phyloP scores from a whole-genome alignment of 202 grass and related monocot species.

The Setaria viridis region DNA sequence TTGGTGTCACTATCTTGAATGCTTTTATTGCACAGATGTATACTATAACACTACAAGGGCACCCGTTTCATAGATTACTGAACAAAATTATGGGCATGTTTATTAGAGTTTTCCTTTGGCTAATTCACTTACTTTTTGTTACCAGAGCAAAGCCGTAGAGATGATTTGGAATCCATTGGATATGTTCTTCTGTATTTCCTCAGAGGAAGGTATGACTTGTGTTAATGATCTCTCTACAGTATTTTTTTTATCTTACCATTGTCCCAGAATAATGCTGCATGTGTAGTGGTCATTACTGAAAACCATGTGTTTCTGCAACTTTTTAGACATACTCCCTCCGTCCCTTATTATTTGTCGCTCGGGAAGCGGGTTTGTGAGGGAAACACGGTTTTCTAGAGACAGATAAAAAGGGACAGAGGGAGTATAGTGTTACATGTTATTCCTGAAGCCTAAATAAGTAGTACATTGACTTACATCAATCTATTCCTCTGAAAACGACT shows the following conservation, averaged over 20 bases:
- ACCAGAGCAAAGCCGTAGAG: slow-evolving; percentile 81
- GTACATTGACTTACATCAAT: slow-evolving; percentile 3
- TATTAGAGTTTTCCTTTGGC: slow-evolving; percentile 1
- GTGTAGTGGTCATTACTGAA: slow-evolving; percentile 11
- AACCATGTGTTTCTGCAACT: slow-evolving; percentile 28
- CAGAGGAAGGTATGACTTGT: slow-evolving; percentile 68
- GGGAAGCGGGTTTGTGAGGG: no score
- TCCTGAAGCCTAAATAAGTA: slow-evolving; percentile 1
- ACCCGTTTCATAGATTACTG: neutral
- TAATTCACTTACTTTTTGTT: slow-evolving; percentile 27
- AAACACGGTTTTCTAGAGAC: no score
- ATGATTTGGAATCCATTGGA: slow-evolving; percentile 84
- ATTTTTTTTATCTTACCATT: slow-evolving; percentile 15
- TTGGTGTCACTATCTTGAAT: neutral
- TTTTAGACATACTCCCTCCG: neutral
- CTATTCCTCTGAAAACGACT: neutral
- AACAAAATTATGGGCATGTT: neutral
- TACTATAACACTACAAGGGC: neutral
- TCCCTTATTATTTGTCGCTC: no score
- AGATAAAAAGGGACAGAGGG: no score
- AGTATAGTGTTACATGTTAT: neutral
- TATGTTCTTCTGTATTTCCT: slow-evolving; percentile 87
- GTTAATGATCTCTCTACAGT: slow-evolving; percentile 5
- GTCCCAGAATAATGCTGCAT: slow-evolving; percentile 26
- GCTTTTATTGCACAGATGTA: slow-evolving; percentile 36